Percentiles rank a stretch among this genome's conserved stretches.
These are phyloP conservation scores for Rhizopogon roseolus DNA, from an alignment of 768 basidiomycete species.

Conservation along the genomic window DNA sequence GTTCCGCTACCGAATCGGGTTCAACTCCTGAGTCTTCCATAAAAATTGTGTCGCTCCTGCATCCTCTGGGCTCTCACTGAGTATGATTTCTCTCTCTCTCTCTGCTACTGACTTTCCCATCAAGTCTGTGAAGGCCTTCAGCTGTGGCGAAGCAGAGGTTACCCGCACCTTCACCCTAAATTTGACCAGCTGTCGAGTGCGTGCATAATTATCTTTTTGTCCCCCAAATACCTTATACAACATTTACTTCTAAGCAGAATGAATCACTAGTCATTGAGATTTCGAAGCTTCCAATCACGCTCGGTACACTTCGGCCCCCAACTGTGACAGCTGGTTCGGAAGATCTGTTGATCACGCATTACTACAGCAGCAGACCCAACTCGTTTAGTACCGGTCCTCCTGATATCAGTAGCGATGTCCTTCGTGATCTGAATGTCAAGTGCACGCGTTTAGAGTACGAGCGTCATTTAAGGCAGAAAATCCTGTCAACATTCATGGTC, in stretches of 20 bases:
- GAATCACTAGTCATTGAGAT: constrained; percentile 12
- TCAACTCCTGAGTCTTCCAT: no score
- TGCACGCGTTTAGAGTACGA: constrained; percentile 13
- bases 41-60: no score
- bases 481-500: constrained; percentile 22
- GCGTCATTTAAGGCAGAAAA: constrained; percentile 12
- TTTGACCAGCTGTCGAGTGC: constrained; percentile 7
- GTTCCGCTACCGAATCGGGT: no score
- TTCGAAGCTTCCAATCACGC: constrained; percentile 8
- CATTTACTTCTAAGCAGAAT: constrained; percentile 5
- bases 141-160: constrained; percentile 10
- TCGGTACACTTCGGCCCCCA: not conserved
- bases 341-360: constrained; percentile 10
- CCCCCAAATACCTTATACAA: not conserved
- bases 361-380: not conserved
- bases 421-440: constrained; percentile 8
- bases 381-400: not conserved
- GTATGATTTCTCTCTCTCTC: not conserved
- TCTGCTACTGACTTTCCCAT: constrained; percentile 8
- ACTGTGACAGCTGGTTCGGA: constrained; percentile 11
- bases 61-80: not conserved
- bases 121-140: constrained; percentile 15
- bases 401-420: not conserved
- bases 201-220: not conserved
- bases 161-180: constrained; percentile 13